A percentile compares a stretch with the other conserved stretches of the same genome.
Conservation (phyloP, 2,329 filamentous ascomycete genomes). For the Coccinonectria pachysandricola region DNA sequence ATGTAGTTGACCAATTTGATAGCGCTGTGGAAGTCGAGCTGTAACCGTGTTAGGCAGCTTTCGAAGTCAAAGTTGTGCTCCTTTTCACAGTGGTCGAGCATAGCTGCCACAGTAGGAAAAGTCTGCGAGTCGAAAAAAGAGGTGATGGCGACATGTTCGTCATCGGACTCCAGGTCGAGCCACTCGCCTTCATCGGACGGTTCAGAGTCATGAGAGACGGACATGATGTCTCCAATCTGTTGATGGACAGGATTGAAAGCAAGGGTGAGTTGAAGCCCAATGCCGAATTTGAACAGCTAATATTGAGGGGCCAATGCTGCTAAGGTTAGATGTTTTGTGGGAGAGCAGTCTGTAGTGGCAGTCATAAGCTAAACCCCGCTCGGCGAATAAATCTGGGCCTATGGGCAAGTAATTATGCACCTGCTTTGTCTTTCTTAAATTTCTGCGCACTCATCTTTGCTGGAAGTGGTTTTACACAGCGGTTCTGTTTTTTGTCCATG, state of each 20-base stretch:
- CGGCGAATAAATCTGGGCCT: too few relatives aligned
- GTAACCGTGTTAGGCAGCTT: conserved; percentile 43
- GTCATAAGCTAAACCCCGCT: too few relatives aligned
- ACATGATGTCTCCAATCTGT: too few relatives aligned
- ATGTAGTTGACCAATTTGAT: conserved; percentile 69
- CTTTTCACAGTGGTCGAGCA: conserved; percentile 60
- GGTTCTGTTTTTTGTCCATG: conserved; percentile 2
- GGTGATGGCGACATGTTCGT: conserved; percentile 50
- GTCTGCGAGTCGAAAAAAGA: conserved; percentile 58
- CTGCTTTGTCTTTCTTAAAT: too few relatives aligned
- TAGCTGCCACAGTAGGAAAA: conserved; percentile 52
- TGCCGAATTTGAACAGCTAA: conserved; percentile 10
- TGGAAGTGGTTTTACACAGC: too few relatives aligned
- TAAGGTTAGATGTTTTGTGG: too few relatives aligned
- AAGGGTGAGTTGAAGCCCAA: conserved; percentile 35
- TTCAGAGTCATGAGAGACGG: conserved; percentile 19
- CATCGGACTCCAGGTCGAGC: conserved; percentile 50
- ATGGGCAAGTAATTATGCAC: too few relatives aligned
- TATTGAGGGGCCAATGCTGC: too few relatives aligned
- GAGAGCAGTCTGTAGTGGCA: too few relatives aligned
- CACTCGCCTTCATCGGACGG: conserved; percentile 36
- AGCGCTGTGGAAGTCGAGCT: conserved; percentile 61
- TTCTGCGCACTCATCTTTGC: too few relatives aligned
- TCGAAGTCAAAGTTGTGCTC: conserved; percentile 58
- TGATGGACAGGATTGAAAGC: too few relatives aligned